Base-by-base conservation (phyloP, 2,329 filamentous ascomycete species). In the Didymella sp. region DNA sequence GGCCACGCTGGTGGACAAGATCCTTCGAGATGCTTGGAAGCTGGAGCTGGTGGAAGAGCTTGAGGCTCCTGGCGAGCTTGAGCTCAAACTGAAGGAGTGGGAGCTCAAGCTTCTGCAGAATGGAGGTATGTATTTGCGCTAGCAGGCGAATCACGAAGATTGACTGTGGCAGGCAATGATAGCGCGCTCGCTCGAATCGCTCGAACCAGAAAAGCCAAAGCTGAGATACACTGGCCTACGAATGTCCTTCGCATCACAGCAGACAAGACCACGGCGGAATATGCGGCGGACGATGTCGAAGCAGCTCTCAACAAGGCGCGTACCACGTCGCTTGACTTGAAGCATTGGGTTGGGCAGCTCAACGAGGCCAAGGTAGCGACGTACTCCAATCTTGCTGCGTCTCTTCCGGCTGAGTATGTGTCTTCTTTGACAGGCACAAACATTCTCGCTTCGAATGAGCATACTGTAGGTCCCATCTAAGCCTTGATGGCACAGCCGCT, bases 161-260 rank as follows among this genome's bases (percentile, higher is more conserved):
- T 68, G 38, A 68, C 44, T 24, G n/a, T 28, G 35, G 21, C 24
- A 72, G 21, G 59, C 67, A 17, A 69, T 60, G 4, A 43, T 56
- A 8, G 53, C 30, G 15, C 13, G 21, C 60, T 77, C 8, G 68
- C 74, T 38, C 58, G 58, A 7, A 71, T 77, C 19, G 64, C 68
- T 21, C 45, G 45, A n/a, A 44, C 49, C 21, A 65, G 75, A 13
- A 71, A 63, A 28, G 73, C 64, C 22, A 76, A 65, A 28, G 48
- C 76, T 9, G 69, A 77, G 33, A 57, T 73, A 15, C 62, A 68
- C 31, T 49, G 56, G 30, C 51, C 58, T 3, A 61, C 71, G 31
- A 62, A 61, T 31, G 59, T 75, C 17, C 48, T 77, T 11, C 72
- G 75, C 19, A 75, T 77, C 28, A 77, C 71, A 7, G 74, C 73